These are phyloP conservation scores for Halenospora varia DNA, from an alignment of 495 filamentous ascomycete genomes.

Conservation along the genomic window DNA sequence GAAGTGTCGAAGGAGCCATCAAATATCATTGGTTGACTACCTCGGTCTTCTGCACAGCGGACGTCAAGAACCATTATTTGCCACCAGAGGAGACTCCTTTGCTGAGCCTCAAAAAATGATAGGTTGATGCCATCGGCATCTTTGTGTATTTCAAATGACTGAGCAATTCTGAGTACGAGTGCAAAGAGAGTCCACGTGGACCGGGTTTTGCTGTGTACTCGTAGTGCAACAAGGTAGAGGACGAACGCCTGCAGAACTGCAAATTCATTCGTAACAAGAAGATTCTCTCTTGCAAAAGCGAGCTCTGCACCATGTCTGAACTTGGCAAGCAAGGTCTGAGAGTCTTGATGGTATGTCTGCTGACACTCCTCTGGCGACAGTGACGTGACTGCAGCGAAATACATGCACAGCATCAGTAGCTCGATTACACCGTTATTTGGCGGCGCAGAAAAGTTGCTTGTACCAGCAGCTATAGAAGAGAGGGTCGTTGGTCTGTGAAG, in stretches of 20 bases:
- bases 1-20: slow-evolving; percentile 67
- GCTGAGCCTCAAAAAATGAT: slow-evolving; percentile 71
- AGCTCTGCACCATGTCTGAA: slow-evolving; percentile 36
- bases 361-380: slow-evolving; percentile 31
- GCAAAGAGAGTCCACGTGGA: slow-evolving; percentile 57
- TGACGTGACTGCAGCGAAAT: slow-evolving; percentile 36
- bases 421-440: slow-evolving; percentile 30
- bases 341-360: slow-evolving; percentile 35
- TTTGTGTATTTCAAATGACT: slow-evolving; percentile 71
- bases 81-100: slow-evolving; percentile 81
- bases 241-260: slow-evolving; percentile 45
- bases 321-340: slow-evolving; percentile 32
- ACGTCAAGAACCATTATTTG: slow-evolving; percentile 71
- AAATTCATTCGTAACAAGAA: slow-evolving; percentile 33
- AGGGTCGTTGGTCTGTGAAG: slow-evolving; percentile 37
- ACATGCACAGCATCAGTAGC: slow-evolving; percentile 41
- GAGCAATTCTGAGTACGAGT: slow-evolving; percentile 74
- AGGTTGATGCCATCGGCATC: slow-evolving; percentile 65
- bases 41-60: slow-evolving; percentile 75
- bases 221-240: slow-evolving; percentile 40
- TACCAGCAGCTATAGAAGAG: slow-evolving; percentile 27
- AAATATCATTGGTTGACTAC: slow-evolving; percentile 68
- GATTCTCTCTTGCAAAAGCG: slow-evolving; percentile 37
- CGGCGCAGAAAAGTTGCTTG: background rate
- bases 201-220: background rate